Conservation (phyloP, 495 filamentous ascomycete genomes). For the Evernia prunastri region DNA sequence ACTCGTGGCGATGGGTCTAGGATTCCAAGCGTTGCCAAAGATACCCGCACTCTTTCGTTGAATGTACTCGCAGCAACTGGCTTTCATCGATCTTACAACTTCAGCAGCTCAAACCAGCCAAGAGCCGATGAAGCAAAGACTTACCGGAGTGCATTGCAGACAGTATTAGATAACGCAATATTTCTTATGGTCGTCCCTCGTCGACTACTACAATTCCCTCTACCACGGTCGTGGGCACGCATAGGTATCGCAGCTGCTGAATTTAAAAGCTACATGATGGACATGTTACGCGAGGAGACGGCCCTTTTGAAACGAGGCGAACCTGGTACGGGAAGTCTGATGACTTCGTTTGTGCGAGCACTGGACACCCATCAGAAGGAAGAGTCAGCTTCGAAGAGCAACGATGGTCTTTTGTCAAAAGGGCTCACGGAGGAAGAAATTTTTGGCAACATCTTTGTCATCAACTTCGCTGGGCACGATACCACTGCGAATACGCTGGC, state of each 20-base stretch:
- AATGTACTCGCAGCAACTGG: slow-evolving; percentile 7
- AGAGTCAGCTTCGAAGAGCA: background rate
- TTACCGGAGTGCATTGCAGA: slow-evolving; percentile 6
- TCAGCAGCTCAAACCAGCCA: background rate
- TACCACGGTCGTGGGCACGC: background rate
- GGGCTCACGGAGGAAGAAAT: slow-evolving; percentile 26
- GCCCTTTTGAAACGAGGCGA: background rate
- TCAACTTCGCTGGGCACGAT: slow-evolving; percentile 26
- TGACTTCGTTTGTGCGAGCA: slow-evolving; percentile 6
- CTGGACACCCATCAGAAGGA: background rate
- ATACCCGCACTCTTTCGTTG: slow-evolving; percentile 1
- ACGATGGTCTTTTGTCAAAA: no score
- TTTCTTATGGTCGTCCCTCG: background rate
- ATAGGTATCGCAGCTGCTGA: background rate
- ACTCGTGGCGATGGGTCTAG: background rate
- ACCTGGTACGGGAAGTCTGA: background rate
- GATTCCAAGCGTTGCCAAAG: background rate
- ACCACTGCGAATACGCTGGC: slow-evolving; percentile 27
- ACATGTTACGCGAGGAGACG: slow-evolving; percentile 5
- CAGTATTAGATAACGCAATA: slow-evolving; percentile 8
- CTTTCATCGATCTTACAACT: background rate
- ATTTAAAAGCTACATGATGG: slow-evolving; percentile 1
- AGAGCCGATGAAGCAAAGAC: background rate
- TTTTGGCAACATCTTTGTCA: slow-evolving; percentile 29
- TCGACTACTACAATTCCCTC: background rate